phyloP scores from a whole-genome alignment of 176 grass and related monocot genomes.

The Themeda triandra region DNA sequence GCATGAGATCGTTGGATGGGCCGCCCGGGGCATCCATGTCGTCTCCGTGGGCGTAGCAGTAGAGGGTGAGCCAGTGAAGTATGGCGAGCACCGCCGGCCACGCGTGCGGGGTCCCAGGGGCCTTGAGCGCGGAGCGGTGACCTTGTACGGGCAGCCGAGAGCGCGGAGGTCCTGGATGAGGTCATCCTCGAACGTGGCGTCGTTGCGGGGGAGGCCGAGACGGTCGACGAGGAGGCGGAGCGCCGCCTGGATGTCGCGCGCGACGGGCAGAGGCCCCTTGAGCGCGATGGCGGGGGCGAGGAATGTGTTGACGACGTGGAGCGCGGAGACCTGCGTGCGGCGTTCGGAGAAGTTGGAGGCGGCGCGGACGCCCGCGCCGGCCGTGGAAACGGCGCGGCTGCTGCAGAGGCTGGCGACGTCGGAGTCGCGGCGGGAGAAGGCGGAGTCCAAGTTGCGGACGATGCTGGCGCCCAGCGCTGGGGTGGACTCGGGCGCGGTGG shows the following conservation, averaged over 20 bases:
- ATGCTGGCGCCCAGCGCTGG: too few species aligned
- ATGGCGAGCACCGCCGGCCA: constrained; percentile 75
- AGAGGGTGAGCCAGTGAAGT: constrained; percentile 74
- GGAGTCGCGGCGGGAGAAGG: too few species aligned
- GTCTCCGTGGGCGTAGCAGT: constrained; percentile 9
- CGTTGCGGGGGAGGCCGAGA: constrained; percentile 20
- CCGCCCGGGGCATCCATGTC: neutral
- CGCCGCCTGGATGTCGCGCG: constrained; percentile 59
- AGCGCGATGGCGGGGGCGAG: constrained; percentile 47
- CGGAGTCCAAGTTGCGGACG: too few species aligned
- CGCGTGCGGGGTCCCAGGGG: constrained; percentile 66
- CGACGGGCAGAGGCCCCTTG: constrained; percentile 49
- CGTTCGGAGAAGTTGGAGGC: constrained; percentile 48
- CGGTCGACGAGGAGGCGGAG: constrained; percentile 41
- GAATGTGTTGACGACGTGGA: constrained; percentile 64
- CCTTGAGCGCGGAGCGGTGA: constrained; percentile 69
- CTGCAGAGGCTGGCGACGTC: too few species aligned
- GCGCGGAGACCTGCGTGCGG: constrained; percentile 55
- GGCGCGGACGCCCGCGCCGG: too few species aligned
- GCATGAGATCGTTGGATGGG: constrained; percentile 33
- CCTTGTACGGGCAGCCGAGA: constrained; percentile 50
- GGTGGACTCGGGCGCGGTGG: too few species aligned
- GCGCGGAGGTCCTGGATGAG: constrained; percentile 41
- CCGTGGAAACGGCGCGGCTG: too few species aligned
- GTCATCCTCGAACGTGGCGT: constrained; percentile 49